These are phyloP conservation scores for Pyronema domesticum DNA, from an alignment of 495 filamentous ascomycete species.

Conservation along the genomic window DNA sequence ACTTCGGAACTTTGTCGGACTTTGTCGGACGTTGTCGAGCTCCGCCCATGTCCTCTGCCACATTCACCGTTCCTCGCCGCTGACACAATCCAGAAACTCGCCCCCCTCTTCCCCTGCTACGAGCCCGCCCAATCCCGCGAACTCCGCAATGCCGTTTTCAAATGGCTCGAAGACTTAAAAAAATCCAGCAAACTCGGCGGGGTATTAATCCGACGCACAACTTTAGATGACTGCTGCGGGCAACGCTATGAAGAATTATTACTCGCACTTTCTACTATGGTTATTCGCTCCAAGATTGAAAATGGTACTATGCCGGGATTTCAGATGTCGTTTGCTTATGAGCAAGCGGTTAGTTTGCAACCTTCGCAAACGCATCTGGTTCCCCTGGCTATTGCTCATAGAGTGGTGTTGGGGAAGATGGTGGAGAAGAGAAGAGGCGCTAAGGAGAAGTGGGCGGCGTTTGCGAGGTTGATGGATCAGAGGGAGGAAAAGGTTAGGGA, in stretches of 20 bases:
- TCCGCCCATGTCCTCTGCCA: not conserved
- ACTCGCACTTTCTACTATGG: constrained; percentile 19
- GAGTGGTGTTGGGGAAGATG: constrained; percentile 9
- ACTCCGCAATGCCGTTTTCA: constrained; percentile 21
- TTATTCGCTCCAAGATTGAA: constrained; percentile 18
- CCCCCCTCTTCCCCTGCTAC: constrained; percentile 21
- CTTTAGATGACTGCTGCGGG: constrained; percentile 22
- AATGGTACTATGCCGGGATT: constrained; percentile 8
- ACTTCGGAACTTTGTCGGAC: not conserved
- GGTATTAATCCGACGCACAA: constrained; percentile 17
- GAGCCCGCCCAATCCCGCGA: constrained; percentile 22
- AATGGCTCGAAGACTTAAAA: constrained; percentile 25
- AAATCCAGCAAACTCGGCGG: constrained; percentile 15
- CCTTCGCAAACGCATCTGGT: constrained; percentile 11
- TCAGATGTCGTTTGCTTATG: constrained; percentile 7
- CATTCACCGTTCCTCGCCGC: not conserved
- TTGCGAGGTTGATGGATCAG: constrained; percentile 12
- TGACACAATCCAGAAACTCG: constrained; percentile 12
- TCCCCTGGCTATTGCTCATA: constrained; percentile 14
- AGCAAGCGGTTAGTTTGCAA: constrained; percentile 11
- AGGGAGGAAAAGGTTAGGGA: constrained; percentile 14
- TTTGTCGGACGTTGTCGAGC: not conserved
- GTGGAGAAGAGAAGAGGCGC: constrained; percentile 13
- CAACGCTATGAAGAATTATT: constrained; percentile 24
- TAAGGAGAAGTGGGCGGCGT: constrained; percentile 22